A percentile compares a stretch with the other conserved stretches of the same genome.
Evolutionary conservation across 768 basidiomycete genomes (phyloP).

Genomic region (Phaeotremella fagi): DNA sequence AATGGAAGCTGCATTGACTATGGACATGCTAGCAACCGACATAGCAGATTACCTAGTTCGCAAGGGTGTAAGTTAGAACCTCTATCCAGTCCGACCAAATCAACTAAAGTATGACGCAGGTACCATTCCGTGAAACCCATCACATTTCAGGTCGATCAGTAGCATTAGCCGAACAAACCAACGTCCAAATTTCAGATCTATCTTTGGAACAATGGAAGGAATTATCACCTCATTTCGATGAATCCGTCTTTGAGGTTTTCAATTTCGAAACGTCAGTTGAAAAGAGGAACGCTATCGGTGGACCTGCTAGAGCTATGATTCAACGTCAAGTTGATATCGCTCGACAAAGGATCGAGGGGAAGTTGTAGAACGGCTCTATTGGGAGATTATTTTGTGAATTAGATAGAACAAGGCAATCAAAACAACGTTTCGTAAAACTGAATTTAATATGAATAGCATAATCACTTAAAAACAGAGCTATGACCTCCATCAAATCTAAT

Average conservation of each 20-base stretch:
- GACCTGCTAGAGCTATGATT: constrained; percentile 78
- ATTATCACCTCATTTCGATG: constrained; percentile 69
- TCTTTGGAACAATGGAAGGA: constrained; percentile 71
- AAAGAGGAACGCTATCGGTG: constrained; percentile 84
- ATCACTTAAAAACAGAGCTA: background rate
- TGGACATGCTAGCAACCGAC: constrained; percentile 98
- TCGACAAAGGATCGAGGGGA: constrained; percentile 55
- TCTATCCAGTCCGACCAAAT: background rate
- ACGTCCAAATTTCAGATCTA: constrained; percentile 75
- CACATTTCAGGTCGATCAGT: constrained; percentile 96
- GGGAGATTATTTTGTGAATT: background rate
- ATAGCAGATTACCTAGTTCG: constrained; percentile 97
- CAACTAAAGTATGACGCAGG: constrained; percentile 53
- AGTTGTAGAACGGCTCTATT: background rate
- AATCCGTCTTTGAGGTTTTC: constrained; percentile 78
- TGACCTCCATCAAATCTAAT: background rate
- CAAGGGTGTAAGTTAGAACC: constrained; percentile 74
- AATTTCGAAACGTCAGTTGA: constrained; percentile 96
- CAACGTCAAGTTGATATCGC: constrained; percentile 76
- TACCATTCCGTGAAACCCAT: constrained; percentile 97
- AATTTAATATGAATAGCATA: too few species aligned
- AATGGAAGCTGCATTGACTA: constrained; percentile 86
- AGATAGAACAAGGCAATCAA: background rate
- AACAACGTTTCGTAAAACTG: too few species aligned
- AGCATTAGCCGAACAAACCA: constrained; percentile 79